Evolutionary conservation across 2,329 filamentous ascomycete genomes (phyloP), one percentile per base, ranked within the genome.

Genomic region (Xylaria multiplex): DNA sequence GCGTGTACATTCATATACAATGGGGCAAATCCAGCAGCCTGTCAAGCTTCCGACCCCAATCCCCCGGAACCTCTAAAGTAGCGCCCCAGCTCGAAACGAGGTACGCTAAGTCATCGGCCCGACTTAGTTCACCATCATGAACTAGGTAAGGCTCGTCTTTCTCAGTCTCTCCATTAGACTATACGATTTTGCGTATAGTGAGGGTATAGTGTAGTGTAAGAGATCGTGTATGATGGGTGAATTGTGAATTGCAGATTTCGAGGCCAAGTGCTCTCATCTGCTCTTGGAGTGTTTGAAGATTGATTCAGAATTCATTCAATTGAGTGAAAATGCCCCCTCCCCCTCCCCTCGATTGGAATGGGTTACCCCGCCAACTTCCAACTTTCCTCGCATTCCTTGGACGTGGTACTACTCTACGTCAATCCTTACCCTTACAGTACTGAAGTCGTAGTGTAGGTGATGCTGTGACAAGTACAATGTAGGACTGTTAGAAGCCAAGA

Each of bases 401-500:
- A 50, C 43, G 19, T 14, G 30, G 54, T 45, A 14, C 46, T 50
- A 27, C 50, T 27, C 27, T 27, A 27, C 27, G 27, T 27, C 3
- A 27, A 60, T 37, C 46, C 52, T 37, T 54, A 24, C 7, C 19
- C 32, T 14, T 37, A 22, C 37, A 14, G 37, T 11, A 35, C 7
- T 35, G 6, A 6, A 27, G 27, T 27, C 5, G 27, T 5, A 27
- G 27, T 27, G 32, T 40, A 40, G 40, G 43, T 54, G 57, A 30
- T 59, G 53, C 40, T 65, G 62, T 62, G 48, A 55, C 56, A 59
- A 62, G 46, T 48, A 3, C 37, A 55, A n/a, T 16, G 53, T 55
- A 56, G n/a, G 65, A 67, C 62, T 65, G 65, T 66, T 11, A 55
- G 60, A 66, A 52, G 59, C 56, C 59, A 64, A 67, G 58, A 67